Evolutionary conservation across 805 yeast species (phyloP).

Genomic region (Limtongozyma cylindracea): DNA sequence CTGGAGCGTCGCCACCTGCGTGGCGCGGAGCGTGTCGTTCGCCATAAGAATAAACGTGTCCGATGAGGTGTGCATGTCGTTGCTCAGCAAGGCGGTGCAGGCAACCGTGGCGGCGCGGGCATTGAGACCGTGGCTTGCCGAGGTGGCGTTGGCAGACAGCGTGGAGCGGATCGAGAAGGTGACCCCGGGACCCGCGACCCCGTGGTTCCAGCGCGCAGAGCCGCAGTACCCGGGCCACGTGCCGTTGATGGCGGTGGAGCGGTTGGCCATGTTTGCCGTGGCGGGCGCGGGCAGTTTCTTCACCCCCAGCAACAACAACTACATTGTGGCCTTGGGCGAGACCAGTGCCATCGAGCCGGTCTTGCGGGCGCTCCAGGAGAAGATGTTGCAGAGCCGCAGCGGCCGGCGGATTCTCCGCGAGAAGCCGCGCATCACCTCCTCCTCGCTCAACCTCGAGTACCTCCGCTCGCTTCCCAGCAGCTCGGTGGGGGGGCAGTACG

Average conservation of each 20-base stretch:
- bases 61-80: no score
- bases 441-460: conserved; percentile 34
- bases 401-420: conserved; percentile 66
- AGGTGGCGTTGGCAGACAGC: conserved; percentile 8
- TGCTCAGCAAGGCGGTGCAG: no score
- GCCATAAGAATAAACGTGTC: no score
- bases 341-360: conserved; percentile 59
- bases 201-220: conserved; percentile 11
- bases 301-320: conserved; percentile 54
- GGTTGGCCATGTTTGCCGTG: conserved; percentile 33
- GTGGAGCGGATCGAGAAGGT: conserved; percentile 4
- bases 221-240: conserved; percentile 55
- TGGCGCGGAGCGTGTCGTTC: no score
- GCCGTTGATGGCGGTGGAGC: conserved; percentile 41
- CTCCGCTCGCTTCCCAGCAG: conserved; percentile 34
- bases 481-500: conserved; percentile 60
- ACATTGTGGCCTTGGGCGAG: conserved; percentile 73
- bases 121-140: conserved; percentile 6
- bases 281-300: conserved; percentile 58
- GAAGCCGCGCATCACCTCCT: conserved; percentile 61
- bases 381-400: conserved; percentile 49
- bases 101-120: background rate
- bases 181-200: no score
- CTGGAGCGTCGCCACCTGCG: no score
- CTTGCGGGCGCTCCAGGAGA: conserved; percentile 30